Evolutionary conservation across 176 grass and related monocot species (phyloP).

Genomic region (Avena eriantha): DNA sequence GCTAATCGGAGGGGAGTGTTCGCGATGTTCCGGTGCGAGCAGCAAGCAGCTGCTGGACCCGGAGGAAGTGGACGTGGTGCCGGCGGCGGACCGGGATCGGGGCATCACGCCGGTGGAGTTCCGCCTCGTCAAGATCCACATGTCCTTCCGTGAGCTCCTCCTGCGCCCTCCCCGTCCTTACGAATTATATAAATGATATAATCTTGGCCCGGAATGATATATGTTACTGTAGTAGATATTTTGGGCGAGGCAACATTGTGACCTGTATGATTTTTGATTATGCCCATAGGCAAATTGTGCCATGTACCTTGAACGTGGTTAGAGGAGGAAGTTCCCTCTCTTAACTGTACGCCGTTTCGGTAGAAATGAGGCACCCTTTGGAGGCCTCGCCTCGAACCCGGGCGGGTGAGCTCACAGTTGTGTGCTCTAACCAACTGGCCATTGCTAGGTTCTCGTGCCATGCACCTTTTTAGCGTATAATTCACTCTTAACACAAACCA

Average conservation of each 20-base stretch:
- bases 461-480: background rate
- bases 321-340: background rate
- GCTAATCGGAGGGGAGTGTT: conserved; percentile 1
- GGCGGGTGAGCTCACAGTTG: background rate
- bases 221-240: background rate
- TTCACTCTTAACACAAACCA: background rate
- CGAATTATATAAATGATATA: background rate
- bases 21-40: background rate
- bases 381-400: background rate
- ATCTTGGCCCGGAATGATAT: background rate
- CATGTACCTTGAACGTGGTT: background rate
- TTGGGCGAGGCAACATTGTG: background rate
- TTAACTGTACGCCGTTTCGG: background rate
- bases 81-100: conserved; percentile 66
- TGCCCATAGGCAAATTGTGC: background rate
- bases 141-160: conserved; percentile 72
- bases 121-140: conserved; percentile 91
- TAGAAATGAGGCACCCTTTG: background rate
- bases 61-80: conserved; percentile 79
- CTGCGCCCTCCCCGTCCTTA: background rate
- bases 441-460: background rate
- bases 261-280: background rate
- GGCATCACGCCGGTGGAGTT: conserved; percentile 86
- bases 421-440: background rate
- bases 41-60: conserved; percentile 91